Conservation (phyloP, 1,139 yeast species). For the Yamadazyma diddensiae region DNA sequence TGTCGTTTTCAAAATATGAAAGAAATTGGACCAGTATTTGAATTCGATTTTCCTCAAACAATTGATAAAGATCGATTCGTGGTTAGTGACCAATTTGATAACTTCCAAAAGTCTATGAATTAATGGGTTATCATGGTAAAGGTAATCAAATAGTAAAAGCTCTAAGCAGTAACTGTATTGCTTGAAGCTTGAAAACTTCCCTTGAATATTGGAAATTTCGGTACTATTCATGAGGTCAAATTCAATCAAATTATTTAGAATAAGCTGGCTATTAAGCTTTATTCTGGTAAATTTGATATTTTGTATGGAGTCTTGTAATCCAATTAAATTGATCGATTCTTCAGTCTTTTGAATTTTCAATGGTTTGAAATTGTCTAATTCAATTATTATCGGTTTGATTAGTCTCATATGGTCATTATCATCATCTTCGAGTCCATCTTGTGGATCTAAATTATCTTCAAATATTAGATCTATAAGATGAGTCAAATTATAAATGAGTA, state of each 20-base stretch:
- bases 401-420: conserved; percentile 7
- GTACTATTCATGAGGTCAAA: conserved; percentile 30
- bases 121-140: conserved; percentile 19
- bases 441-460: conserved; percentile 15
- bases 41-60: conserved; percentile 45
- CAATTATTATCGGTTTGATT: conserved; percentile 27
- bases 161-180: conserved; percentile 42
- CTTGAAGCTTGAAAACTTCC: conserved; percentile 27
- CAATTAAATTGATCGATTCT: conserved; percentile 27
- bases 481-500: conserved; percentile 29
- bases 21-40: conserved; percentile 39
- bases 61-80: conserved; percentile 37
- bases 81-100: conserved; percentile 25
- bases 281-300: conserved; percentile 23
- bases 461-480: conserved; percentile 28
- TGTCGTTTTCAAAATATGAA: conserved; percentile 30
- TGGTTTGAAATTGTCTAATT: conserved; percentile 30
- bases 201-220: conserved; percentile 16
- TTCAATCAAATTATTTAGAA: conserved; percentile 39
- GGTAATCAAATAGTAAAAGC: conserved; percentile 33
- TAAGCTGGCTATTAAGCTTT: conserved; percentile 29
- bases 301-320: conserved; percentile 28
- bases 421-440: conserved; percentile 23
- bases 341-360: conserved; percentile 18
- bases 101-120: conserved; percentile 24